Evolutionary conservation across 306 rosid species (phyloP).

Genomic region (Comarum palustre): DNA sequence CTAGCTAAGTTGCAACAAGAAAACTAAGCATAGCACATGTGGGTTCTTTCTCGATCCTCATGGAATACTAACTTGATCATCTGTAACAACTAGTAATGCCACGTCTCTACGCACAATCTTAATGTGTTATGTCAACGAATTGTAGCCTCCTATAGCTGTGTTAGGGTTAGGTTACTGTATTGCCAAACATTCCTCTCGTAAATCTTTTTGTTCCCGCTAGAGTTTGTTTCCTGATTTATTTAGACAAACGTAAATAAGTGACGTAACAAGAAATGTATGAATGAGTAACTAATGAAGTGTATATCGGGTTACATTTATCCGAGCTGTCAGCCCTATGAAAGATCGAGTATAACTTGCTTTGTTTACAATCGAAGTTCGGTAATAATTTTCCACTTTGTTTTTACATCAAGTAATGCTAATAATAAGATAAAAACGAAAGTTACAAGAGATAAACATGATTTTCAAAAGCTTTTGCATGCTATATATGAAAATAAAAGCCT

Average conservation of each 20-base stretch:
- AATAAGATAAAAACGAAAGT: no score
- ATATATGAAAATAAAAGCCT: no score
- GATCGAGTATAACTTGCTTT: no score
- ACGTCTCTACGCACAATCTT: background rate
- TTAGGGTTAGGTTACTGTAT: background rate
- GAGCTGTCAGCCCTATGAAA: accelerated
- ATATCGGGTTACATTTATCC: no score
- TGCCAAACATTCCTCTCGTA: background rate
- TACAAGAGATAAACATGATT: no score
- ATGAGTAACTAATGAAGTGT: no score
- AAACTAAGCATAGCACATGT: background rate
- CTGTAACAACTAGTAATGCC: background rate
- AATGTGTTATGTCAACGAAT: background rate
- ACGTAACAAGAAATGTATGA: no score
- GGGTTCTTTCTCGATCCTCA: background rate
- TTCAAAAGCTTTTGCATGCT: no score
- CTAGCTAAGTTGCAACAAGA: background rate
- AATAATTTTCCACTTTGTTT: no score
- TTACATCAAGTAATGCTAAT: no score
- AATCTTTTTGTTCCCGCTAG: background rate
- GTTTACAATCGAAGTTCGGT: no score
- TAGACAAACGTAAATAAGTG: no score
- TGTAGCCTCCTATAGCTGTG: background rate
- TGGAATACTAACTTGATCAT: background rate
- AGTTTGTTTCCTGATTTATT: background rate